These are phyloP conservation scores for Myxozyma sirexii DNA, from an alignment of 805 yeast genomes.

Conservation along the genomic window DNA sequence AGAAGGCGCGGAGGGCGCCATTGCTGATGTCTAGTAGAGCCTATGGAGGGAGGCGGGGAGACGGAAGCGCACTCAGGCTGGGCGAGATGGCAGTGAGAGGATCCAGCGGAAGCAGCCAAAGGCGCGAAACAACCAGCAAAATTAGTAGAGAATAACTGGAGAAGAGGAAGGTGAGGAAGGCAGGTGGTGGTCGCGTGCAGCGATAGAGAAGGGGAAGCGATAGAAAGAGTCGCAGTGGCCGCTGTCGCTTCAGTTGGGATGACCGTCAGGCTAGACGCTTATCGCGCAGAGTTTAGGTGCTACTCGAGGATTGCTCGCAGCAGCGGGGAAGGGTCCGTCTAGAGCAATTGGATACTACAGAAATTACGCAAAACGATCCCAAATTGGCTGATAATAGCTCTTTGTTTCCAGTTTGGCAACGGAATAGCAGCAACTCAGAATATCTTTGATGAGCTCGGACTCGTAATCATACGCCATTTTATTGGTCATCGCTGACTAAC, in stretches of 20 bases:
- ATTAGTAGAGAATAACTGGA: neutral
- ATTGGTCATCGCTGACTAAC: no score
- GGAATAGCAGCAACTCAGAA: no score
- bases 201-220: neutral
- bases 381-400: no score
- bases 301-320: neutral
- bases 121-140: neutral
- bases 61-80: neutral
- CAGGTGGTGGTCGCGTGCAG: neutral
- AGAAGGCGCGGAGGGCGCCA: constrained; percentile 31
- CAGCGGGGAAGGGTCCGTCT: neutral
- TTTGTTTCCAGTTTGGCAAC: no score
- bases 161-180: neutral
- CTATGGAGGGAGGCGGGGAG: neutral
- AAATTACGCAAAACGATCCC: no score
- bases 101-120: neutral
- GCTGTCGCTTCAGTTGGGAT: constrained; percentile 3
- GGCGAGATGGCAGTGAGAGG: neutral
- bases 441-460: no score
- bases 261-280: neutral
- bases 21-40: neutral
- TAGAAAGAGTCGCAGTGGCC: neutral
- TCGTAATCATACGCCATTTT: no score
- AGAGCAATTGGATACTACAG: no score
- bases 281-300: neutral